A percentile compares a stretch with the other conserved stretches of the same genome.
Conservation (phyloP, 2,329 filamentous ascomycete genomes). For the Stenocarpella maydis region DNA sequence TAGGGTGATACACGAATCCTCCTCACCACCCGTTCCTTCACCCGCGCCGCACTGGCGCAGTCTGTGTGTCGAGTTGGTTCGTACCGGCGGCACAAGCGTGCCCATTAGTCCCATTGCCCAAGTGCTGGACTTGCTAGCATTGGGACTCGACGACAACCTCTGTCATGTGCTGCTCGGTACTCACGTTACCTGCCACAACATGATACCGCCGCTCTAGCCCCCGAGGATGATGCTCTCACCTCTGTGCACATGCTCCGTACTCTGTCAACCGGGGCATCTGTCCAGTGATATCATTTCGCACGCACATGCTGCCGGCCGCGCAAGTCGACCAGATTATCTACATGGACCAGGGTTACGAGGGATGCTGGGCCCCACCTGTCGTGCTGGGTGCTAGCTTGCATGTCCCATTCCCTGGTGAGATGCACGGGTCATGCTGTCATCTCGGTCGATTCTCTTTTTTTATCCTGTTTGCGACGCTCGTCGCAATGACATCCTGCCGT, state of each 20-base stretch:
- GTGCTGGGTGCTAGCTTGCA: slow-evolving; percentile 29
- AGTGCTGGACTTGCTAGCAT: not conserved
- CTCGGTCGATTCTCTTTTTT: slow-evolving; percentile 26
- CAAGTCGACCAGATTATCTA: slow-evolving; percentile 28
- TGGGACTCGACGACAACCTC: not conserved
- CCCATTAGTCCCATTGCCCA: slow-evolving; percentile 7
- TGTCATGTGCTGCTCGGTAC: slow-evolving; percentile 18
- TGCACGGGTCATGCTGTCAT: slow-evolving; percentile 26
- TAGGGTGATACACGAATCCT: slow-evolving; percentile 13
- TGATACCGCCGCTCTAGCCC: slow-evolving; percentile 21
- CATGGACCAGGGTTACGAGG: slow-evolving; percentile 22
- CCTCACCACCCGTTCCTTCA: slow-evolving; percentile 8
- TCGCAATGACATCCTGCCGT: slow-evolving; percentile 14
- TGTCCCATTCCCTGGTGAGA: slow-evolving; percentile 19
- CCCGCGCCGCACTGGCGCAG: slow-evolving; percentile 15
- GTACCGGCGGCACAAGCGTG: slow-evolving; percentile 30
- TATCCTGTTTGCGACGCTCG: slow-evolving; percentile 11
- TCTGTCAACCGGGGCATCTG: slow-evolving; percentile 12
- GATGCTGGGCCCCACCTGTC: slow-evolving; percentile 24
- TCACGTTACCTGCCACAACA: slow-evolving; percentile 33
- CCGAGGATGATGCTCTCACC: not conserved
- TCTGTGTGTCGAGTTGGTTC: not conserved
- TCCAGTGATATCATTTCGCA: slow-evolving; percentile 20
- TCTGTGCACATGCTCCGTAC: slow-evolving; percentile 7
- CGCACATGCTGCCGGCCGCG: slow-evolving; percentile 26